Evolutionary conservation across 2,329 filamentous ascomycete genomes (phyloP), one percentile per base, ranked within the genome.

Genomic region (Ophiostoma novo-ulmi): DNA sequence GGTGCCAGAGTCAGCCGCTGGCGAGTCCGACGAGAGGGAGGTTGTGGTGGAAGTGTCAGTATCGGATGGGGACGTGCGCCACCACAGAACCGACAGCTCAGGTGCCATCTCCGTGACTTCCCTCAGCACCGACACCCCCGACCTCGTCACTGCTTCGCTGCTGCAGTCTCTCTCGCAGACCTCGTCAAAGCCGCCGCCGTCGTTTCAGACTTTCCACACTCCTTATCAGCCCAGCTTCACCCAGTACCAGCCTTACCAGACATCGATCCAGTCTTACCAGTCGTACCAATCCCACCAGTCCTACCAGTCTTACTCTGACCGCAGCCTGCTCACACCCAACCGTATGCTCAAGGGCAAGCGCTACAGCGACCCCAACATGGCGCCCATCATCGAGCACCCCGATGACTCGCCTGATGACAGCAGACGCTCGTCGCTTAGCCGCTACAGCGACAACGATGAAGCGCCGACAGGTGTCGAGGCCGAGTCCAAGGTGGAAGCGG

Each of bases 301-400:
- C 6, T 10, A 55, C 48, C 48, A 55, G 48, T 44, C 38, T 13
- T 13, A 44, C 31, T 52, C 44, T 6, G 55, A 61, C 55, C 52
- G 65, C 8, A 44, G 39, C 8, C 39, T 70, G 17, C 65, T 65
- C 38, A 55, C 66, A 5, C 66, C 71, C 13, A 66, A 69, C 52
- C 66, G 72, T 14, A 70, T 71, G 20, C 58, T 70, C 38, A 72
- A 71, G 41, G 35, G 48, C 11, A 71, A 71, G 63, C 69, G 71
- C 7, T 71, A 68, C 66, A 71, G 72, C 61, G 72, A 73, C 52
- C 71, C 35, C 6, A 67, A 52, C 6, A 73, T 73, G 72, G 66
- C 68, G 0, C 72, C 72, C 4, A 73, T 73, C 63, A 58, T 73
- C 35, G 72, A 73, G 39, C 63, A 72, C n/a, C 71, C 72, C 2